Evolutionary conservation across 2,329 filamentous ascomycete genomes (phyloP).

Genomic region (Aspergillus glaucus): DNA sequence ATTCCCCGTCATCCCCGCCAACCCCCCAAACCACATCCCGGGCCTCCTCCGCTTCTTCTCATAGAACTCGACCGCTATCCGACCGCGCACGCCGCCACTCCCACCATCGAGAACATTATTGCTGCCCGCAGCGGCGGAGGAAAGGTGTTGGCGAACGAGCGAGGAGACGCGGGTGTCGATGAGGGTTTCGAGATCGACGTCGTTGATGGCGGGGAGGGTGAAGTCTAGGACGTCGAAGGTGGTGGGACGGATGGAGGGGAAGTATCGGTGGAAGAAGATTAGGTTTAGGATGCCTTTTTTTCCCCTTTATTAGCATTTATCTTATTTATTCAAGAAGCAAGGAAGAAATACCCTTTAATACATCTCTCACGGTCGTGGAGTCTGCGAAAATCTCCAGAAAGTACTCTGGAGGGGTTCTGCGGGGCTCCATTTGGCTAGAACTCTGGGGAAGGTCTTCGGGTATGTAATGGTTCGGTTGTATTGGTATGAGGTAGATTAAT

Average conservation of each 20-base stretch:
- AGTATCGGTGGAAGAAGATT: conserved; percentile 98
- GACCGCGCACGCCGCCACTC: conserved; percentile 60
- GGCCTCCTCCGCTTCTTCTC: conserved; percentile 82
- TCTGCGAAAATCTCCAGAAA: conserved; percentile 92
- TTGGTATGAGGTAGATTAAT: background rate
- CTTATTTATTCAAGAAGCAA: background rate
- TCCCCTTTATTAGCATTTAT: background rate
- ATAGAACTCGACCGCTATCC: conserved; percentile 85
- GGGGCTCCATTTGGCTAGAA: conserved; percentile 51
- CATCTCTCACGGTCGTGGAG: conserved; percentile 79
- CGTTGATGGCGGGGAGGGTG: conserved; percentile 80
- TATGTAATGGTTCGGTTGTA: background rate
- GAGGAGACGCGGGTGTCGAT: conserved; percentile 81
- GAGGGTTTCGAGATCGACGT: conserved; percentile 84
- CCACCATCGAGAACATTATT: conserved; percentile 26
- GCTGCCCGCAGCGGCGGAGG: conserved; percentile 51
- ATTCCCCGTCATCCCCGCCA: conserved; percentile 67
- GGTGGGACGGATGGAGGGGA: conserved; percentile 74
- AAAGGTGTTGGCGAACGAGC: conserved; percentile 69
- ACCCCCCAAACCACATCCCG: conserved; percentile 59
- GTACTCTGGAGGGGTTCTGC: conserved; percentile 70
- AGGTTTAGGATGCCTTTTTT: conserved; percentile 83
- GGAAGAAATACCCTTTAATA: conserved; percentile 69
- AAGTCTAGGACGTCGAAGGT: conserved; percentile 87
- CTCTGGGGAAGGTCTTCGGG: conserved; percentile 4